Evolutionary conservation across 2,329 filamentous ascomycete genomes (phyloP), one percentile per base, ranked within the genome.

Genomic region (Penicillium sp.): DNA sequence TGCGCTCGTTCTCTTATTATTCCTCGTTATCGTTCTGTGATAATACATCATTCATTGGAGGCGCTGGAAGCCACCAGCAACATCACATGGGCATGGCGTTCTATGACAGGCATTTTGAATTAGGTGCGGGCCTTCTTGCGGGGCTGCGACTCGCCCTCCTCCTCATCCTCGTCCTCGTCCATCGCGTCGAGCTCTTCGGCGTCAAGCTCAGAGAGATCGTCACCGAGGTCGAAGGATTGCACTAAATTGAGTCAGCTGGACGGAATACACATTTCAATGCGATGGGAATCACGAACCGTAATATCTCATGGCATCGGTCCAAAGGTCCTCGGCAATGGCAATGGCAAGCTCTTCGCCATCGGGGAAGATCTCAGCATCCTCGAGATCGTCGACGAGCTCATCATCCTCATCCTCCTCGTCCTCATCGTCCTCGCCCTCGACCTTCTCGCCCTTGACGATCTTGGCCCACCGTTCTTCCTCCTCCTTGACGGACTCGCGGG

Each of bases 301-400:
- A 69, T 92, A 93, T 64, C 85, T 86, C 63, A 94, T 82, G 41
- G 89, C 90, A 47, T 80, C 79, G 32, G 86, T 85, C 82, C 84
- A 95, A 35, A 96, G 70, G 52, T 96, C 90, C 60, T 96, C 89
- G 6, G 84, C 79, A 51, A 96, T 73, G 43, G 80, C 74, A 46
- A 87, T 75, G 26, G 88, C 89, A 32, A 96, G 65, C 45, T 89
- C 84, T 51, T 93, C 87, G 14, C 85, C 90, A 29, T 80, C 79
- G n/a, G 85, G 83, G 72, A 92, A 95, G 52, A 94, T 82, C 66
- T 95, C 90, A 32, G 82, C 74, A 37, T 81, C 79, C 44, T 81
- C 75, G 50, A 82, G 76, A 47, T 82, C 77, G 18, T 78, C 73
- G 1, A 75, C 71, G 0, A 80, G 76, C 0, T 81, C 76, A 0